Evolutionary conservation across 148 eudicot species (phyloP).

Genomic region (Nepenthes mirabilis): DNA sequence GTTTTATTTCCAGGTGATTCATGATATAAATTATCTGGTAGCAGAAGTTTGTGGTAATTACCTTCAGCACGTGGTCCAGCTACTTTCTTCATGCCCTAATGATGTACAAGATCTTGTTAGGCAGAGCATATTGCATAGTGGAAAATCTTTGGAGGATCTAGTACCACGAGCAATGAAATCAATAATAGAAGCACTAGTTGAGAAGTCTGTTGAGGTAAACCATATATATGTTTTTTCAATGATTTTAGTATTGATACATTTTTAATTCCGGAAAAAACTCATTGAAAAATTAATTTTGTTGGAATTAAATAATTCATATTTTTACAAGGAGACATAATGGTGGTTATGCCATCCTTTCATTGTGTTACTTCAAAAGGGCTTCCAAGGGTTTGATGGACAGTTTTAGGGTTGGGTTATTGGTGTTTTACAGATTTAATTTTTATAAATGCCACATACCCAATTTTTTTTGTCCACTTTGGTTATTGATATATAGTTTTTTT

Average conservation of each 20-base stretch:
- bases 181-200: constrained; percentile 53
- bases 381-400: no score
- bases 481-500: background rate
- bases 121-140: constrained; percentile 76
- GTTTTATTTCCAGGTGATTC: constrained; percentile 49
- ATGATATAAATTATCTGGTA: constrained; percentile 61
- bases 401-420: no score
- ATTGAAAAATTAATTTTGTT: background rate
- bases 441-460: background rate
- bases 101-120: constrained; percentile 71
- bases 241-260: background rate
- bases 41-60: constrained; percentile 49
- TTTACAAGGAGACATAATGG: no score
- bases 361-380: no score
- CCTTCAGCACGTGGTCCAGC: constrained; percentile 42
- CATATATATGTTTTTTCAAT: background rate
- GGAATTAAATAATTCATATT: no score
- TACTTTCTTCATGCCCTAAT: constrained; percentile 58
- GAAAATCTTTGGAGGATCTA: constrained; percentile 47
- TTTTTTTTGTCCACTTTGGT: background rate
- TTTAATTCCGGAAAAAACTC: background rate
- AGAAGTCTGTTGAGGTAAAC: constrained; percentile 76
- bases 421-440: background rate
- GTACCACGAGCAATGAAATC: constrained; percentile 37
- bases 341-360: no score